Evolutionary conservation across 108 stramenopile species (phyloP), one percentile per base, ranked within the genome.

Genomic region (Parietichytrium sp.): DNA sequence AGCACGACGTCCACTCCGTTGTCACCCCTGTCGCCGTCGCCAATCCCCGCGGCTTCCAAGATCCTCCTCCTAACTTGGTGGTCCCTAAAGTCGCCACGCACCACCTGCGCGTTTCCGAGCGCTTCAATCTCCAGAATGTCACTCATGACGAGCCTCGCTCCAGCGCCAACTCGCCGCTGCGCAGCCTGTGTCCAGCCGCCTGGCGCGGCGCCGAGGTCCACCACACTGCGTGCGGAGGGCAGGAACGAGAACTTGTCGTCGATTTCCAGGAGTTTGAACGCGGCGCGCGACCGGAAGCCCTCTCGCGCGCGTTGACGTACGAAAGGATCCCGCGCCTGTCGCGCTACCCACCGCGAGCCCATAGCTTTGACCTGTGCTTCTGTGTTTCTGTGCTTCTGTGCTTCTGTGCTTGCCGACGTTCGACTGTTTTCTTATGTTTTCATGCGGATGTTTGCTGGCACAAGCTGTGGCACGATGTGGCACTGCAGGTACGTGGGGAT

Each of bases 131-230:
- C 33, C 25, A 81, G 53, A 10, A 81, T 36, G 52, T 81, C 80
- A 13, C 52, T 27, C 30, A 36, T 53, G 30, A 81, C 38, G 1
- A 81, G 20, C 8, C 15, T 52, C 3, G 52, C 38, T 3, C 6
- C 10, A 13, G 52, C 31, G 6, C 54, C 27, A 13, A 29, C 29
- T 6, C 31, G 52, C 54, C 29, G 6, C 13, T 23, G 38, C 4
- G 80, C 80, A 0, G 54, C 80, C n/a, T 54, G 30, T 8, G 52
- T 27, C 80, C 80, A 81, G 7, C 80, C 80, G 1, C 80, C 80
- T 10, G 80, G 80, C 27, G 80, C 80, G 8, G 80, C 80, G 30
- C 80, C 80, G 20, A 81, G 54, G 80, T 81, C 80, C 12, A 81
- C 23, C 4, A 81, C 30, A 10, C 29, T 38, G 13, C 20, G n/a